Conservation (phyloP, 2,329 filamentous ascomycete genomes). For the Arthroderma sp. region DNA sequence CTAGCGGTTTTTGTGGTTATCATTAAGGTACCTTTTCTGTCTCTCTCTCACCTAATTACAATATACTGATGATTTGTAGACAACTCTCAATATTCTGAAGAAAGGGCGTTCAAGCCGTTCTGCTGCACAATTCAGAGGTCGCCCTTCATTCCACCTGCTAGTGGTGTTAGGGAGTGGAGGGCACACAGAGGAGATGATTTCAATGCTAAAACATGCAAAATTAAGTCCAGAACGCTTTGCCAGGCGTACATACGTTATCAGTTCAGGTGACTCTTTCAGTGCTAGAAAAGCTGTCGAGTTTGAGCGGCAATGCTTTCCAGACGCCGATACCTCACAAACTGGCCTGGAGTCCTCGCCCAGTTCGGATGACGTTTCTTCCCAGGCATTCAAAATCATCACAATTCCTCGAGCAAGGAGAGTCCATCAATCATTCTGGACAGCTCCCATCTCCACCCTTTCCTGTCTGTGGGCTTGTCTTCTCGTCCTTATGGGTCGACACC, state of each 20-base stretch:
- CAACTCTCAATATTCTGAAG: too few species aligned
- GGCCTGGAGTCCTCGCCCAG: not conserved
- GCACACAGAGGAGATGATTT: constrained; percentile 89
- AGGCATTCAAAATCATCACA: constrained; percentile 46
- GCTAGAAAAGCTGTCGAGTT: constrained; percentile 51
- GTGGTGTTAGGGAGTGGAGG: constrained; percentile 85
- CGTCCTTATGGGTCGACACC: constrained; percentile 36
- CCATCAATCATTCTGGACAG: constrained; percentile 64
- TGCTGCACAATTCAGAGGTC: too few species aligned
- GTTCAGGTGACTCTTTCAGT: constrained; percentile 62
- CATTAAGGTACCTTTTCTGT: too few species aligned
- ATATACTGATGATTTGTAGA: too few species aligned
- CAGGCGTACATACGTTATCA: constrained; percentile 70
- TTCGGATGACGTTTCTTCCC: not conserved
- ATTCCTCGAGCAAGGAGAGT: constrained; percentile 68
- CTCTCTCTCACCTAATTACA: not conserved
- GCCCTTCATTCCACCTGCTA: constrained; percentile 46
- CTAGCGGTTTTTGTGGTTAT: too few species aligned
- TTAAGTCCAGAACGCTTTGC: constrained; percentile 35
- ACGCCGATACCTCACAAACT: not conserved
- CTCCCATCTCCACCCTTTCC: constrained; percentile 53
- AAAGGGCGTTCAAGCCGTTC: too few species aligned
- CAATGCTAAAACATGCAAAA: constrained; percentile 56
- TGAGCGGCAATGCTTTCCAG: constrained; percentile 29
- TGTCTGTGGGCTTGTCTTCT: constrained; percentile 52